phyloP scores from a whole-genome alignment of 2,329 filamentous ascomycete genomes.

The Clathrospora elynae region DNA sequence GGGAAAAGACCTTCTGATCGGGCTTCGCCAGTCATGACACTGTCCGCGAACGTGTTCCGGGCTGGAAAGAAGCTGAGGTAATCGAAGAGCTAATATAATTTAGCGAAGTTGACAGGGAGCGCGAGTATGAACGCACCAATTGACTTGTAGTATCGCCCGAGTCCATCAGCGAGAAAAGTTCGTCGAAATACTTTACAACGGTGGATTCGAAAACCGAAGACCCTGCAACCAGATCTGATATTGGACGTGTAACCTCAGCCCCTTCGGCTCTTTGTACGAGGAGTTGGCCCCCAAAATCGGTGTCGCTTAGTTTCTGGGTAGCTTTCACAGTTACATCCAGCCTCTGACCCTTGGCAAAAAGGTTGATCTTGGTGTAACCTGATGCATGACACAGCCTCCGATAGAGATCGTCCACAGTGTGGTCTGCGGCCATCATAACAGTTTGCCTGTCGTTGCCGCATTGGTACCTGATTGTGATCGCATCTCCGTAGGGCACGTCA shows the following conservation, averaged over 20 bases:
- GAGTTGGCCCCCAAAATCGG: slow-evolving; percentile 33
- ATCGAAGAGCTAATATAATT: slow-evolving; percentile 38
- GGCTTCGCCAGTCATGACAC: slow-evolving; percentile 30
- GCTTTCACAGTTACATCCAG: slow-evolving; percentile 66
- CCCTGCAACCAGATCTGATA: slow-evolving; percentile 23
- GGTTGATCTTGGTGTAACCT: slow-evolving; percentile 74
- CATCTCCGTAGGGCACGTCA: slow-evolving; percentile 64
- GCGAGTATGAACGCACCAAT: slow-evolving; percentile 22
- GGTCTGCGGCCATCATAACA: slow-evolving; percentile 69
- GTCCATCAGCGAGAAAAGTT: slow-evolving; percentile 80
- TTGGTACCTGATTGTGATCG: slow-evolving; percentile 73
- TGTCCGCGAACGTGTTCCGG: slow-evolving; percentile 36
- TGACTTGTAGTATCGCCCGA: slow-evolving; percentile 63
- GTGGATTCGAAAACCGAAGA: slow-evolving; percentile 71
- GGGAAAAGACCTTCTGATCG: slow-evolving; percentile 40
- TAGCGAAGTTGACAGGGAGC: slow-evolving; percentile 10
- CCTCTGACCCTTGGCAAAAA: slow-evolving; percentile 72
- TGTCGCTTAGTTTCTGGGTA: slow-evolving; percentile 65
- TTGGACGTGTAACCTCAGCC: slow-evolving; percentile 30
- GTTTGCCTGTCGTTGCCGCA: slow-evolving; percentile 65
- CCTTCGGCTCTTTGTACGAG: slow-evolving; percentile 41
- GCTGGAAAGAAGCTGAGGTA: slow-evolving; percentile 43
- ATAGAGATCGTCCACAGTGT: slow-evolving; percentile 72
- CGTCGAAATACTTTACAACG: slow-evolving; percentile 79
- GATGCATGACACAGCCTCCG: slow-evolving; percentile 70